Evolutionary conservation across 495 filamentous ascomycete genomes (phyloP), one percentile per base, ranked within the genome.

Genomic region (Hypoxylon cercidicola): DNA sequence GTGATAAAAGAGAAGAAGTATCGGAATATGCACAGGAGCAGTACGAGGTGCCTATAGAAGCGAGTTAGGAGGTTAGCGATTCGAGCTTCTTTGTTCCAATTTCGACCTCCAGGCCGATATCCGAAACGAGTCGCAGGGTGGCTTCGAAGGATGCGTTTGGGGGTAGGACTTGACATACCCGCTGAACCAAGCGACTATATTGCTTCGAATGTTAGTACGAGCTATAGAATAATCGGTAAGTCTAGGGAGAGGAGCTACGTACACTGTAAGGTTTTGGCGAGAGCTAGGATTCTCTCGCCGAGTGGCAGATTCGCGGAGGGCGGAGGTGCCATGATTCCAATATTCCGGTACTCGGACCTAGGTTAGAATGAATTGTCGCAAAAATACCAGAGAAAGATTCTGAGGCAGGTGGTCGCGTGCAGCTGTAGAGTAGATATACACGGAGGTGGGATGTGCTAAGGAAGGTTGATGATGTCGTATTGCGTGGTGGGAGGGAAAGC

Each of bases 181-280:
- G 66, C 87, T 81, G 70, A 99, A 99, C 95, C 95, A 98, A 54
- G 84, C 84, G 71, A 84, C 79, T 79, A 51, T 37, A 69, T 49
- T 11, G n/a, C 35, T 40, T 23, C 13, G 5, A 52, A 62, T 39
- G 72, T 79, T 67, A 78, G 74, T 61, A 47, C 25, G 46, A 48
- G 37, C 50, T 72, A 56, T 68, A 57, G 58, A 34, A 48, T 34
- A 37, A 32, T 56, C 28, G 46, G 53, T n/a, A 51, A 50, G 46
- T 51, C 18, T n/a, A 23, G 54, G 40, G 19, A 30, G 15, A 49
- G 7, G 35, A 30, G 40, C 5, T 51, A 86, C 89, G 70, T 84
- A 93, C 90, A 88, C 75, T 98, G 94, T 55, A 98, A 81, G 23
- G 94, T 97, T 72, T 95, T 87, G 43, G 88, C 93, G 52, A 98